These are phyloP conservation scores for Lenzites betulinus DNA, from an alignment of 768 basidiomycete genomes.

Conservation along the genomic window DNA sequence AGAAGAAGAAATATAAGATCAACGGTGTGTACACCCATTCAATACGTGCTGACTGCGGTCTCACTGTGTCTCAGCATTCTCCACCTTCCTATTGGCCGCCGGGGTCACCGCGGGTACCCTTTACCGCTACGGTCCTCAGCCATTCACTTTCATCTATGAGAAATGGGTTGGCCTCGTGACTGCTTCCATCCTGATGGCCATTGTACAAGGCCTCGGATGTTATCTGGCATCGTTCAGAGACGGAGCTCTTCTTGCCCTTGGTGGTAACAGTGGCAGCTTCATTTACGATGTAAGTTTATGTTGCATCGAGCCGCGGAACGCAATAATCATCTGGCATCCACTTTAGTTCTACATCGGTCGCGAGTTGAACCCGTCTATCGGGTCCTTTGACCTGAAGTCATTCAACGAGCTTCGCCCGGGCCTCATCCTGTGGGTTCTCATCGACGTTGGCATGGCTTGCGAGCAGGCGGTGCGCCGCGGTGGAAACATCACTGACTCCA, in stretches of 20 bases:
- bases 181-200: constrained; percentile 76
- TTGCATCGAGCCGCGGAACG: background rate
- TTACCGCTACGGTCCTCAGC: constrained; percentile 69
- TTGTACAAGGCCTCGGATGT: constrained; percentile 70
- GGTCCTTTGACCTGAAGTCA: constrained; percentile 72
- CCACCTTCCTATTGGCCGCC: constrained; percentile 81
- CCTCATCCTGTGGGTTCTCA: constrained; percentile 87
- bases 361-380: constrained; percentile 86
- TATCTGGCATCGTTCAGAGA: constrained; percentile 70
- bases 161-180: constrained; percentile 91
- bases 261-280: constrained; percentile 86
- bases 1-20: constrained; percentile 84
- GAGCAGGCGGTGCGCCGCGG: constrained; percentile 85
- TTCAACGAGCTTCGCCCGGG: constrained; percentile 87
- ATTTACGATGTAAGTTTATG: constrained; percentile 82
- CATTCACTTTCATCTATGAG: constrained; percentile 89
- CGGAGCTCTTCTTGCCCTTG: constrained; percentile 79
- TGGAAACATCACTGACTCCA: constrained; percentile 80
- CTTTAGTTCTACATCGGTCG: constrained; percentile 90
- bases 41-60: background rate
- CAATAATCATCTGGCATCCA: background rate
- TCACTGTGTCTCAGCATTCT: constrained; percentile 59
- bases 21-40: constrained; percentile 66
- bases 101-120: constrained; percentile 73
- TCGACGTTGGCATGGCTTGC: constrained; percentile 90